Evolutionary conservation across 2,329 filamentous ascomycete genomes (phyloP).

Genomic region (Aspergillus sp.): DNA sequence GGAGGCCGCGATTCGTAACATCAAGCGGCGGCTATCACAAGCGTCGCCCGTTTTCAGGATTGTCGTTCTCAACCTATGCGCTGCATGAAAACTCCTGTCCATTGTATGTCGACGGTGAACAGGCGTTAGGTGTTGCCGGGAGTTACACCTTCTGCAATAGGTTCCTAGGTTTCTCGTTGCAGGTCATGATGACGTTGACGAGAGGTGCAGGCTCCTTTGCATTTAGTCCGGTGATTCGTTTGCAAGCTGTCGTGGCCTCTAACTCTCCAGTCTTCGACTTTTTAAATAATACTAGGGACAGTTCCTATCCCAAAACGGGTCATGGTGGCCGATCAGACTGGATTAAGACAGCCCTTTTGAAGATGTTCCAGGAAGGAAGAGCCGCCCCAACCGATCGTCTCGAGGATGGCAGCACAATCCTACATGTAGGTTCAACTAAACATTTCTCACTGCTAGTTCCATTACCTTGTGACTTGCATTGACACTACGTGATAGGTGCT

Average conservation of each 20-base stretch:
- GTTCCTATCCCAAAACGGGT: neutral
- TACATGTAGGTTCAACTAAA: neutral
- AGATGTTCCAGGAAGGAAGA: neutral
- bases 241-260: neutral
- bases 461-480: neutral
- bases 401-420: neutral
- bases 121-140: neutral
- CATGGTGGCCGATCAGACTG: neutral
- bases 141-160: neutral
- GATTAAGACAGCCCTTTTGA: neutral
- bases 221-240: neutral
- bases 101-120: neutral
- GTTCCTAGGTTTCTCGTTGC: neutral
- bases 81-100: neutral
- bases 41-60: too few relatives aligned
- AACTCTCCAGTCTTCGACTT: neutral
- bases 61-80: neutral
- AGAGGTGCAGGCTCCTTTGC: neutral
- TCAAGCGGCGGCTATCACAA: neutral
- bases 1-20: neutral
- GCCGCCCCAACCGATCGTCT: neutral
- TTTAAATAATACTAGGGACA: accelerated
- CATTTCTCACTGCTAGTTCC: neutral
- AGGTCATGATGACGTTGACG: neutral
- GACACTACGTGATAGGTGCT: neutral